phyloP scores from a whole-genome alignment of 2,329 filamentous ascomycete genomes.

The Lanzia echinophila region DNA sequence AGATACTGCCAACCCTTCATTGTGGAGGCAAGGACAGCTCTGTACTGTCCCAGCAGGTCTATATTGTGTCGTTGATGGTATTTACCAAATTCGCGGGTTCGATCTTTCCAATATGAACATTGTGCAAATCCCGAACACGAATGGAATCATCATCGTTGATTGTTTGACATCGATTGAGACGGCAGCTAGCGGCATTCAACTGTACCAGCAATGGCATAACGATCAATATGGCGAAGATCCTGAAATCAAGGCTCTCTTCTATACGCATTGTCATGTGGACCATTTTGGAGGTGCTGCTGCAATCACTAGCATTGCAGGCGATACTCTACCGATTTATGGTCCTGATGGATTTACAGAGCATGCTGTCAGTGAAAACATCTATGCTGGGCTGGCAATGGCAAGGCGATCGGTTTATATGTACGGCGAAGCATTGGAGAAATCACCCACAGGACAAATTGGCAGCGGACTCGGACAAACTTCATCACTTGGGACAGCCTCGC shows the following conservation, averaged over 20 bases:
- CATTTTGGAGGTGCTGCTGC: constrained; percentile 33
- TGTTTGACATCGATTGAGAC: constrained; percentile 33
- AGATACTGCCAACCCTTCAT: constrained; percentile 27
- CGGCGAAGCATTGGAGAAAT: constrained; percentile 28
- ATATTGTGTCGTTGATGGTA: constrained; percentile 31
- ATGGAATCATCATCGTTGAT: constrained; percentile 36
- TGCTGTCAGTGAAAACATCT: constrained; percentile 35
- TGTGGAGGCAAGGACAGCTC: constrained; percentile 34
- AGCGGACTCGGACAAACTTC: constrained; percentile 32
- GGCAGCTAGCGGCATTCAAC: constrained; percentile 29
- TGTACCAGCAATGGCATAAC: constrained; percentile 27
- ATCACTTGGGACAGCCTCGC: constrained; percentile 27
- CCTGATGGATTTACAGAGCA: constrained; percentile 36
- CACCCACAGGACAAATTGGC: constrained; percentile 33
- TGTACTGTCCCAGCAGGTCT: constrained; percentile 30
- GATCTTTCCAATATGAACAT: constrained; percentile 38
- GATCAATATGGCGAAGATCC: constrained; percentile 19
- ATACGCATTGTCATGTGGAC: constrained; percentile 37
- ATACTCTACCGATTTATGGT: constrained; percentile 15
- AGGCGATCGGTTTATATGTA: constrained; percentile 36
- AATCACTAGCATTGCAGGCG: constrained; percentile 12
- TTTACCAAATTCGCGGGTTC: constrained; percentile 37
- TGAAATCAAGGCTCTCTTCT: constrained; percentile 33
- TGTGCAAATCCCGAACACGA: constrained; percentile 28
- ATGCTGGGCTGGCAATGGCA: constrained; percentile 35